Evolutionary conservation across 2,329 filamentous ascomycete genomes (phyloP).

Genomic region (Moelleriella libera): DNA sequence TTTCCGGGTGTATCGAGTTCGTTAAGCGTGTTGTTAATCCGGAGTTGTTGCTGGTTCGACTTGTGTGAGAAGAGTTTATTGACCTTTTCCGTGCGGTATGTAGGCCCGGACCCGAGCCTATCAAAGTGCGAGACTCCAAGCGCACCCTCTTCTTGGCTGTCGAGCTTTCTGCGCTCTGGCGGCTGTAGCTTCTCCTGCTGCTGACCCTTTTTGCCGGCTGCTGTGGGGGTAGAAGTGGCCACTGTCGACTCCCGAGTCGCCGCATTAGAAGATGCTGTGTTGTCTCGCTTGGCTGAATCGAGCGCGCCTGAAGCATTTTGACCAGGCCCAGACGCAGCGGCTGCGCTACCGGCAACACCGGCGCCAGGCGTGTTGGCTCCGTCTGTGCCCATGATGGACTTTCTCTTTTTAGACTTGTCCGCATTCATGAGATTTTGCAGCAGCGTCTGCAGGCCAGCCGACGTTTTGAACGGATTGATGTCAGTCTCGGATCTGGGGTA

Average conservation of each 20-base stretch:
- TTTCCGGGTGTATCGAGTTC: slow-evolving; percentile 59
- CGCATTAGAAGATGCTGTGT: slow-evolving; percentile 33
- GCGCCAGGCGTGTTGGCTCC: slow-evolving; percentile 26
- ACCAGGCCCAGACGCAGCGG: slow-evolving; percentile 18
- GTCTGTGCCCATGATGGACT: slow-evolving; percentile 50
- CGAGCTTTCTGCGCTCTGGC: slow-evolving; percentile 54
- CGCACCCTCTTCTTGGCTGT: slow-evolving; percentile 57
- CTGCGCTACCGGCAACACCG: background rate
- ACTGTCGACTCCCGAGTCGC: slow-evolving; percentile 17
- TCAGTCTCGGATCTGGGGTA: slow-evolving; percentile 59
- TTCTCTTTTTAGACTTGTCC: slow-evolving; percentile 84
- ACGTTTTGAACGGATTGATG: slow-evolving; percentile 67
- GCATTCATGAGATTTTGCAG: slow-evolving; percentile 69
- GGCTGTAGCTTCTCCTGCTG: slow-evolving; percentile 19
- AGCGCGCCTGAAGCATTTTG: slow-evolving; percentile 18
- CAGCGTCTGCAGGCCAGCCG: slow-evolving; percentile 63
- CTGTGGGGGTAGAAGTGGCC: slow-evolving; percentile 18
- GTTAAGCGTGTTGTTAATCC: slow-evolving; percentile 57
- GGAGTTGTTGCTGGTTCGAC: slow-evolving; percentile 59
- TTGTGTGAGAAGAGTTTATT: slow-evolving; percentile 68
- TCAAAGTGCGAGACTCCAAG: slow-evolving; percentile 83
- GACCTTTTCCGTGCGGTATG: slow-evolving; percentile 76
- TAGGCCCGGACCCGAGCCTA: slow-evolving; percentile 70
- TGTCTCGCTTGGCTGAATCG: slow-evolving; percentile 32
- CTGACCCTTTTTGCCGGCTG: slow-evolving; percentile 33